phyloP scores from a whole-genome alignment of 2,329 filamentous ascomycete species.

The Trichophyton schoenleinii region DNA sequence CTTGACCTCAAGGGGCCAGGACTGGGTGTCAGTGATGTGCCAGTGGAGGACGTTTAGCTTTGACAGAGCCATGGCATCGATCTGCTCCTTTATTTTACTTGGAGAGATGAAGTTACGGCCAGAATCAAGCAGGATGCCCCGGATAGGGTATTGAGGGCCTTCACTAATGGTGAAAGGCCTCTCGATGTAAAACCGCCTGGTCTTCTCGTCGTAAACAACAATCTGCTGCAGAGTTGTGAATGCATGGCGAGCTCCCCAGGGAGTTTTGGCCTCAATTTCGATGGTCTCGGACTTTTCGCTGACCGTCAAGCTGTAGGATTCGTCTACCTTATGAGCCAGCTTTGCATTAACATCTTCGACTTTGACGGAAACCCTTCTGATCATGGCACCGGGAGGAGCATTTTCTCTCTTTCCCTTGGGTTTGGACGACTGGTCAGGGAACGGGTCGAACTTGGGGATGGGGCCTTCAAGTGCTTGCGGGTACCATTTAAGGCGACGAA shows the following conservation, averaged over 20 bases:
- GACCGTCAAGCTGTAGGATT: conserved; percentile 43
- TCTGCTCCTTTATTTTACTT: conserved; percentile 41
- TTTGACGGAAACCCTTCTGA: conserved; percentile 36
- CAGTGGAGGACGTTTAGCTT: conserved; percentile 48
- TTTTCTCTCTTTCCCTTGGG: conserved; percentile 19
- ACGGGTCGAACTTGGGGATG: conserved; percentile 38
- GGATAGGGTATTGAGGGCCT: conserved; percentile 41
- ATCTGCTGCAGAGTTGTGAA: conserved; percentile 47
- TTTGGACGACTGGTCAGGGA: conserved; percentile 25
- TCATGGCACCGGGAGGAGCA: conserved; percentile 12
- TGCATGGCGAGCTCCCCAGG: conserved; percentile 44
- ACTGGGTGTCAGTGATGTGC: conserved; percentile 45
- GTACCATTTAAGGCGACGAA: conserved; percentile 41
- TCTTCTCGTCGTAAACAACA: conserved; percentile 35
- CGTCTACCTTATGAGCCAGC: conserved; percentile 44
- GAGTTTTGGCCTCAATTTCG: conserved; percentile 38
- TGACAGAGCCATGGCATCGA: conserved; percentile 43
- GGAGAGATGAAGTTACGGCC: conserved; percentile 44
- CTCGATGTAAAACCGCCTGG: conserved; percentile 36
- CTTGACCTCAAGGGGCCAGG: conserved; percentile 42
- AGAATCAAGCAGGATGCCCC: conserved; percentile 44
- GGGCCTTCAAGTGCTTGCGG: conserved; percentile 43
- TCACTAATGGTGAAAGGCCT: conserved; percentile 42
- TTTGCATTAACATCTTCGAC: conserved; percentile 36
- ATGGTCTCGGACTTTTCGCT: conserved; percentile 29